Conservation (phyloP, 2,329 filamentous ascomycete species). For the Metarhizium anisopliae region DNA sequence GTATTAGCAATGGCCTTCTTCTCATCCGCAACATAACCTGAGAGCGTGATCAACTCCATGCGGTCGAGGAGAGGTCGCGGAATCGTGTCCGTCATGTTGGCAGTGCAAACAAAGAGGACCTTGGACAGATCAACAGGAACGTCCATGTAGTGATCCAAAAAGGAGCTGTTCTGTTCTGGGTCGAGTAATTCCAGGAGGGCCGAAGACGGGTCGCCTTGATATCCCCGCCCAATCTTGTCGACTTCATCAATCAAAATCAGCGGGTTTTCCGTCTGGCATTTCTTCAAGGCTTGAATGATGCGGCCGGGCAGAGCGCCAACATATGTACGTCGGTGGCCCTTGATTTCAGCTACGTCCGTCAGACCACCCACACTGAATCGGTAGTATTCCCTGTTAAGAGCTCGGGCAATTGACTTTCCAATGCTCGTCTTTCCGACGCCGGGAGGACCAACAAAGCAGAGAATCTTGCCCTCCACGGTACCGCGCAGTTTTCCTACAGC, state of each 20-base stretch:
- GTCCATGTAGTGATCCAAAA: slow-evolving; percentile 98
- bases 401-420: slow-evolving; percentile 92
- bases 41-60: slow-evolving; percentile 96
- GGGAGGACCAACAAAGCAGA: slow-evolving; percentile 94
- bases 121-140: slow-evolving; percentile 96
- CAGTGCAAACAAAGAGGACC: slow-evolving; percentile 96
- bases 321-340: slow-evolving; percentile 92
- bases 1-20: slow-evolving; percentile 97
- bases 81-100: slow-evolving; percentile 98
- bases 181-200: slow-evolving; percentile 89
- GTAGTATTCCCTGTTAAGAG: slow-evolving; percentile 93
- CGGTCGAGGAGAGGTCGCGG: slow-evolving; percentile 86
- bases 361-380: slow-evolving; percentile 95
- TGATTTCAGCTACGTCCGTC: slow-evolving; percentile 97
- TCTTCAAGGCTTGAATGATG: slow-evolving; percentile 97
- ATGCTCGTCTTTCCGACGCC: slow-evolving; percentile 99
- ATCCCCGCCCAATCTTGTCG: slow-evolving; percentile 94
- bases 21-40: slow-evolving; percentile 93
- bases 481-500: slow-evolving; percentile 94
- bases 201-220: slow-evolving; percentile 93
- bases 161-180: slow-evolving; percentile 94
- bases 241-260: slow-evolving; percentile 94
- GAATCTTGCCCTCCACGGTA: slow-evolving; percentile 95
- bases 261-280: slow-evolving; percentile 97
- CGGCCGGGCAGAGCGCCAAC: slow-evolving; percentile 91